These are phyloP conservation scores for Clarkia xantiana DNA, from an alignment of 345 rosid species.

Conservation along the genomic window DNA sequence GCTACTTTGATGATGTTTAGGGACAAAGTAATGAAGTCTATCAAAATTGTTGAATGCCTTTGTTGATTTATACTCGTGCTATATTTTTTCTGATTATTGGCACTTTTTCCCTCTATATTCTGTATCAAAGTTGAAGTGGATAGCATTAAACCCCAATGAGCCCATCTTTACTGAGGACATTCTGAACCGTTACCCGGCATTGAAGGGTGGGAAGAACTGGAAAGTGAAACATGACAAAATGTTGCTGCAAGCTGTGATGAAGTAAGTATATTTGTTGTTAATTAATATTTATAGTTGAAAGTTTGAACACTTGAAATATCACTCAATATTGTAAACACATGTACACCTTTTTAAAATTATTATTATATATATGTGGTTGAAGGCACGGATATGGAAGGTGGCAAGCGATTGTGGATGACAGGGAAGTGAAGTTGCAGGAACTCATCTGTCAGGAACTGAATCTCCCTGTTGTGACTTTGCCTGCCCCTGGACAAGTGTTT, in stretches of 20 bases:
- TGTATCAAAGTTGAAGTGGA: conserved; percentile 37
- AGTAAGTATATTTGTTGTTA: conserved; percentile 54
- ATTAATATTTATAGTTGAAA: too few relatives aligned
- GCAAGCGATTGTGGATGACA: conserved; percentile 98
- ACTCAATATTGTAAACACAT: too few relatives aligned
- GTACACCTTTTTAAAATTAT: too few relatives aligned
- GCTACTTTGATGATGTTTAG: conserved; percentile 49
- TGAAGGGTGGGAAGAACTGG: conserved; percentile 81
- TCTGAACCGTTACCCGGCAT: conserved; percentile 55
- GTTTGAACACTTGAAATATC: too few relatives aligned
- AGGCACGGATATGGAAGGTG: conserved; percentile 99
- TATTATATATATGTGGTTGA: neutral
- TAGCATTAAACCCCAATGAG: conserved; percentile 37
- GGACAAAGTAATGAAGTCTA: conserved; percentile 51
- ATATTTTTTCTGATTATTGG: conserved; percentile 1
- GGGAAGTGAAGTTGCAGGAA: conserved; percentile 74
- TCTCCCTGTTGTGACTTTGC: conserved; percentile 57
- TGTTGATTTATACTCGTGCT: neutral
- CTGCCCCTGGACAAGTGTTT: conserved; percentile 52
- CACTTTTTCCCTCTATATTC: conserved; percentile 1
- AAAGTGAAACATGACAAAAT: conserved; percentile 74
- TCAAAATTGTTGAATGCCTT: conserved; percentile 2
- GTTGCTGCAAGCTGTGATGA: conserved; percentile 67
- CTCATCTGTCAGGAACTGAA: conserved; percentile 78
- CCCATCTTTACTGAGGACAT: conserved; percentile 57